Conservation (phyloP, 164 flowering plant species). For the Warburgia ugandensis region DNA sequence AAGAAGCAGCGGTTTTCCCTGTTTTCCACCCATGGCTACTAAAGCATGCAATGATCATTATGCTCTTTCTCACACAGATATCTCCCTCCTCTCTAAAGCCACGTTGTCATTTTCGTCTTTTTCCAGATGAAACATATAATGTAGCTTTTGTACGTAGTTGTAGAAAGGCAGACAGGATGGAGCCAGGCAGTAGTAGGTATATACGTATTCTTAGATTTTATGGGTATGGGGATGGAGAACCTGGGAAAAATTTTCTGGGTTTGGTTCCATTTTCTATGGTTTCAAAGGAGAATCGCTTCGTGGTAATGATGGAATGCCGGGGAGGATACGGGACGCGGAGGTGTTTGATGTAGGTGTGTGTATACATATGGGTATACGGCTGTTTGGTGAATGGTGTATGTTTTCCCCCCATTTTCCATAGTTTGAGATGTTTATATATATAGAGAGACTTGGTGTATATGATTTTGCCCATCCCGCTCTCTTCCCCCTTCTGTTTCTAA, state of each 20-base stretch:
- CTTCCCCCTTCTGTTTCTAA: background rate
- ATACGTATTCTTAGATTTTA: conserved; percentile 2
- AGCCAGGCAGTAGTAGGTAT: conserved; percentile 52
- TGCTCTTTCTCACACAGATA: too few relatives aligned
- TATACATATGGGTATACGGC: conserved; percentile 9
- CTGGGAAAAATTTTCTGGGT: background rate
- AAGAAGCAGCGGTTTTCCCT: background rate
- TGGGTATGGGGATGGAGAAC: background rate
- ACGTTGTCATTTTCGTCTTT: conserved; percentile 21
- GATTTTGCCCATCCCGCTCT: conserved; percentile 11
- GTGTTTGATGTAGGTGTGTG: conserved; percentile 2
- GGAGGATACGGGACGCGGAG: conserved; percentile 2
- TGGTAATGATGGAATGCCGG: conserved; percentile 10
- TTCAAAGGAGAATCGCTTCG: conserved; percentile 10
- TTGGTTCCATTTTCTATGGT: background rate
- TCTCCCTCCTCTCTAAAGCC: conserved; percentile 6
- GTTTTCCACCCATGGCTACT: too few relatives aligned
- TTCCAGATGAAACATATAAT: conserved; percentile 35
- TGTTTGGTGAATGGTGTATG: conserved; percentile 27
- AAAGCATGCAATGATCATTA: too few relatives aligned
- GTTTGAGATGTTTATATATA: conserved; percentile 17
- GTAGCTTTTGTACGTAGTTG: conserved; percentile 33
- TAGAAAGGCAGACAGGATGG: conserved; percentile 68
- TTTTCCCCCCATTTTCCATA: conserved; percentile 22
- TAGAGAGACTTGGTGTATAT: conserved; percentile 17